Evolutionary conservation across 2,329 filamentous ascomycete genomes (phyloP).

Genomic region (Orbilia quercus): DNA sequence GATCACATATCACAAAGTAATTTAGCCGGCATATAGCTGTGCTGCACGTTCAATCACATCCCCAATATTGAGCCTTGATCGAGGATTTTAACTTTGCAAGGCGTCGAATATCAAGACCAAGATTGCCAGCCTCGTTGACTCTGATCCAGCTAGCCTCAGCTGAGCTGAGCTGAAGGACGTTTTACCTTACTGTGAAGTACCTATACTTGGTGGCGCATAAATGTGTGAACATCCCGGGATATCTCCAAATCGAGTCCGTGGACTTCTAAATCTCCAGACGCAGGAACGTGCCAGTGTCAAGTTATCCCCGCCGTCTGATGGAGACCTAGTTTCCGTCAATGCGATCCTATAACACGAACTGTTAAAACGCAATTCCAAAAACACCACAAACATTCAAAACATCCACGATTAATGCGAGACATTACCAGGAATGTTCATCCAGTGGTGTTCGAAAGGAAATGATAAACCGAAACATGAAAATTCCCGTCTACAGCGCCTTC

Average conservation of each 20-base stretch:
- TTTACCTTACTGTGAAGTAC: neutral
- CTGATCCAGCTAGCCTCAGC: too few relatives aligned
- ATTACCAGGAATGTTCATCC: neutral
- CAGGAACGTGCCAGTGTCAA: constrained; percentile 11
- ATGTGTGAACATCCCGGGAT: neutral
- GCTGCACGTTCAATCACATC: neutral
- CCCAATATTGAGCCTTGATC: neutral
- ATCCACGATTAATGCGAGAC: neutral
- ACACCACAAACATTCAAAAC: constrained; percentile 1
- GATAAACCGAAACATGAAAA: neutral
- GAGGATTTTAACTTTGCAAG: neutral
- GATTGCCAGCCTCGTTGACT: too few relatives aligned
- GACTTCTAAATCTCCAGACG: neutral
- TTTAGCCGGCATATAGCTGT: neutral
- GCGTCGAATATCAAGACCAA: too few relatives aligned
- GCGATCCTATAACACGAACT: constrained; percentile 7
- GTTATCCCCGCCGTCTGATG: constrained; percentile 28
- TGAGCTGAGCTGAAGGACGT: too few relatives aligned
- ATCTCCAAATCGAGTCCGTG: neutral
- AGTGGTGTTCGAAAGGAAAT: too few relatives aligned
- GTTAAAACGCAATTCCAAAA: neutral
- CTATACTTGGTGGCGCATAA: constrained; percentile 2
- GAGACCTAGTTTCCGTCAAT: constrained; percentile 37
- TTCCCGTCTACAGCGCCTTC: constrained; percentile 2
- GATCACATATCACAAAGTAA: constrained; percentile 2